Evolutionary conservation across 345 rosid species (phyloP).

Genomic region (Orychophragmus violaceus): DNA sequence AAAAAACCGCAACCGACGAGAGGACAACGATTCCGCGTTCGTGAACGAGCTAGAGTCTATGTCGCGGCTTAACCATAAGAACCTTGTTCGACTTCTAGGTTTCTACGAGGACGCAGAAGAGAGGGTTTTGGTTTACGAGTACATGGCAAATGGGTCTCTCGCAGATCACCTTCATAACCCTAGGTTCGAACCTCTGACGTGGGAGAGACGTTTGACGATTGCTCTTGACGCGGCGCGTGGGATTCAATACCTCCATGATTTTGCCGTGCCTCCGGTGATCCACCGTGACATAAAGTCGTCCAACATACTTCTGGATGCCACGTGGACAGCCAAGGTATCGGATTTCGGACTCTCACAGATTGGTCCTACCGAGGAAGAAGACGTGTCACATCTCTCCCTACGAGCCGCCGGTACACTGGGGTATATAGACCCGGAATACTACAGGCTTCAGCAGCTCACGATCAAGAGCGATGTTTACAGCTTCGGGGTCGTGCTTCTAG

Average conservation of each 20-base stretch:
- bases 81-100: conserved; percentile 60
- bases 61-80: conserved; percentile 70
- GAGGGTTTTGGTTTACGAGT: conserved; percentile 56
- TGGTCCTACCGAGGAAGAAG: conserved; percentile 48
- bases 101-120: conserved; percentile 63
- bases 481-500: conserved; percentile 64
- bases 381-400: conserved; percentile 52
- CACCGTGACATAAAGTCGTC: conserved; percentile 89
- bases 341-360: conserved; percentile 73
- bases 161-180: conserved; percentile 64
- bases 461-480: conserved; percentile 72
- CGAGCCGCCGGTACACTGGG: conserved; percentile 72
- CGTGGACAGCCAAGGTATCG: conserved; percentile 63
- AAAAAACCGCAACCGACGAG: conserved; percentile 15
- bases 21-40: conserved; percentile 60
- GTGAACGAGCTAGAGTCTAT: conserved; percentile 72
- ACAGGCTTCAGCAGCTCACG: conserved; percentile 56
- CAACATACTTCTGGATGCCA: conserved; percentile 51
- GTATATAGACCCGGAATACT: conserved; percentile 81
- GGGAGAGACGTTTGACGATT: conserved; percentile 49
- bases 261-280: conserved; percentile 54
- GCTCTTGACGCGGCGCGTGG: conserved; percentile 78
- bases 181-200: conserved; percentile 43
- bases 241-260: conserved; percentile 64
- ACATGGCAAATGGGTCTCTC: conserved; percentile 62